These are phyloP conservation scores for Pseudopithomyces maydicus DNA, from an alignment of 2,329 filamentous ascomycete species.

Conservation along the genomic window DNA sequence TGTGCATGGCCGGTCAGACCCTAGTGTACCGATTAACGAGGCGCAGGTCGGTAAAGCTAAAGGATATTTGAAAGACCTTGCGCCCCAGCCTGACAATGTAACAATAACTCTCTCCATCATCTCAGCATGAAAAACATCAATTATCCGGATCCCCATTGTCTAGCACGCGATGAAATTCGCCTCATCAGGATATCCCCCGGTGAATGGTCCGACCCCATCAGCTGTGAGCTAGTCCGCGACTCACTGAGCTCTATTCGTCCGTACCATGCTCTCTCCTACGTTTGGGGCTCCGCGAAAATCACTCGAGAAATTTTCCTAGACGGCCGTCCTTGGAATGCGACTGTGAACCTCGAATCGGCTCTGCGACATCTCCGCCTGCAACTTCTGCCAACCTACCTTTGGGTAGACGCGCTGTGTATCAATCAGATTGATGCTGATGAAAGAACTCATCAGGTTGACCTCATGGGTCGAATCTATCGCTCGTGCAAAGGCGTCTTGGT, in stretches of 20 bases:
- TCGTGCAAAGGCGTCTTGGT: conserved; percentile 14
- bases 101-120: not conserved
- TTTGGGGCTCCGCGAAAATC: conserved; percentile 13
- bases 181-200: conserved; percentile 13
- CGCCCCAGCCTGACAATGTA: no score
- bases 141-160: not conserved
- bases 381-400: conserved; percentile 7
- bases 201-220: conserved; percentile 13
- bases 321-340: conserved; percentile 4
- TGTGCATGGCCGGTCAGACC: not conserved
- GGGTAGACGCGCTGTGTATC: conserved; percentile 29
- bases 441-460: conserved; percentile 18
- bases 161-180: conserved; percentile 6
- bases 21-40: not conserved
- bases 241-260: not conserved
- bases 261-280: conserved; percentile 22
- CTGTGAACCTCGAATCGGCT: conserved; percentile 19
- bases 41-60: not conserved
- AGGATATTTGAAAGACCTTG: no score
- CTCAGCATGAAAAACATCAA: not conserved
- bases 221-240: conserved; percentile 9
- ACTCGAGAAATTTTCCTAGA: conserved; percentile 8
- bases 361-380: conserved; percentile 15
- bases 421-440: conserved; percentile 20
- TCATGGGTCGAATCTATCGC: conserved; percentile 23